A percentile compares a stretch with the other conserved stretches of the same genome.
Evolutionary conservation across 208 protist species (phyloP).

Genomic region (Leishmania braziliensis): DNA sequence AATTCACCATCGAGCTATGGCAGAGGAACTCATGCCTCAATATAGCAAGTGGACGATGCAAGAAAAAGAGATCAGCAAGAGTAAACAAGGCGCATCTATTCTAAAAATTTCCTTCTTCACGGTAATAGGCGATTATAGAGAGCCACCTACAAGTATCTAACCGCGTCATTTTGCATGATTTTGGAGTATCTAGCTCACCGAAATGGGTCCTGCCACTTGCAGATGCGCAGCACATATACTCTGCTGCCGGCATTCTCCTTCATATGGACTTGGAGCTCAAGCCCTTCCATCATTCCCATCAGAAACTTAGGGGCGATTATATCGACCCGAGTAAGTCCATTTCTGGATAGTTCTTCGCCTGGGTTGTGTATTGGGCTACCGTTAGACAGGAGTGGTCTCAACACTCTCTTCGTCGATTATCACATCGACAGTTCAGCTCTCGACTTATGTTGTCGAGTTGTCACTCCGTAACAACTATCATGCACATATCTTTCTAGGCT

Average conservation of each 20-base stretch:
- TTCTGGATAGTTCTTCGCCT: not conserved
- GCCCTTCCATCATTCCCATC: not conserved
- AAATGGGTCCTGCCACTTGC: not conserved
- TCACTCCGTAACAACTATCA: constrained; percentile 10
- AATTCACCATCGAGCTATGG: not conserved
- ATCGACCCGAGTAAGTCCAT: not conserved
- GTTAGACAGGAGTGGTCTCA: constrained; percentile 4
- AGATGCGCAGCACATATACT: not conserved
- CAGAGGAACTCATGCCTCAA: not conserved
- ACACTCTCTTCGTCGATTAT: constrained; percentile 28
- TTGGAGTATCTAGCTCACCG: not conserved
- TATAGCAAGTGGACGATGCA: not conserved
- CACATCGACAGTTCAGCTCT: constrained; percentile 21
- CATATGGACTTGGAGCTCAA: not conserved
- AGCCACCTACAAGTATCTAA: not conserved
- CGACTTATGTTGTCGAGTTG: constrained; percentile 6
- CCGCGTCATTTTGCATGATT: not conserved
- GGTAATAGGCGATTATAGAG: not conserved
- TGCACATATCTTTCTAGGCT: constrained; percentile 7
- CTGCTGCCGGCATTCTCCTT: not conserved
- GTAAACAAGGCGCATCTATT: not conserved
- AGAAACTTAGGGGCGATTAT: not conserved
- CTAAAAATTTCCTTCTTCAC: not conserved
- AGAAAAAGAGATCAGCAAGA: not conserved
- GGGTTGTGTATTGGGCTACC: not conserved